Percentiles rank a stretch among this genome's conserved stretches.
Conservation (phyloP, 164 flowering plant genomes). For the Litsea cubeba region DNA sequence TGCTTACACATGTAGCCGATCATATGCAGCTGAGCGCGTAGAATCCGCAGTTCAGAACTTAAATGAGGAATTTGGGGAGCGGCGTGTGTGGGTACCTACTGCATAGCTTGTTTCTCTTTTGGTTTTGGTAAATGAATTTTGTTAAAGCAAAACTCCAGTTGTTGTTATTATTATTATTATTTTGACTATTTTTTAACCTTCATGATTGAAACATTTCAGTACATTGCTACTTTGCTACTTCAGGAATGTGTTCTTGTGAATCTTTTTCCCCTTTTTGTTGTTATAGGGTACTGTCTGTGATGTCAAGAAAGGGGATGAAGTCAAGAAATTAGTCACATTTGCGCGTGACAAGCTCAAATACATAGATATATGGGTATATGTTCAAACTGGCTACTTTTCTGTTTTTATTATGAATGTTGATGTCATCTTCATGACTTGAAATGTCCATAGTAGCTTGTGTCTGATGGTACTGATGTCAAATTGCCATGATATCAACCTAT, state of each 20-base stretch:
- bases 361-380: slow-evolving; percentile 84
- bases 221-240: not conserved
- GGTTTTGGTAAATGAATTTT: not conserved
- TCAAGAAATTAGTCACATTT: slow-evolving; percentile 65
- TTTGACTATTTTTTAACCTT: not conserved
- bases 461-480: not conserved
- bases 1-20: slow-evolving; percentile 1
- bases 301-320: slow-evolving; percentile 70
- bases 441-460: not conserved
- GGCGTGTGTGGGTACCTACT: slow-evolving; percentile 92
- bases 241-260: not conserved
- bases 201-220: not conserved
- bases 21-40: slow-evolving; percentile 62
- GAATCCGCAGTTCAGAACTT: slow-evolving; percentile 59
- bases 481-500: too few species aligned
- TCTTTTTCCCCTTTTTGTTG: not conserved
- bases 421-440: not conserved
- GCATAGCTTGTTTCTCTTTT: slow-evolving; percentile 12
- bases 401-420: not conserved
- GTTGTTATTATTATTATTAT: too few species aligned
- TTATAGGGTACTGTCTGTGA: slow-evolving; percentile 81
- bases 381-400: not conserved
- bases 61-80: slow-evolving; percentile 72
- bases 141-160: not conserved
- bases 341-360: slow-evolving; percentile 54